A percentile compares a stretch with the other conserved stretches of the same genome.
These are phyloP conservation scores for Elsinoe necatrix DNA, from an alignment of 2,329 filamentous ascomycete species.

Conservation along the genomic window DNA sequence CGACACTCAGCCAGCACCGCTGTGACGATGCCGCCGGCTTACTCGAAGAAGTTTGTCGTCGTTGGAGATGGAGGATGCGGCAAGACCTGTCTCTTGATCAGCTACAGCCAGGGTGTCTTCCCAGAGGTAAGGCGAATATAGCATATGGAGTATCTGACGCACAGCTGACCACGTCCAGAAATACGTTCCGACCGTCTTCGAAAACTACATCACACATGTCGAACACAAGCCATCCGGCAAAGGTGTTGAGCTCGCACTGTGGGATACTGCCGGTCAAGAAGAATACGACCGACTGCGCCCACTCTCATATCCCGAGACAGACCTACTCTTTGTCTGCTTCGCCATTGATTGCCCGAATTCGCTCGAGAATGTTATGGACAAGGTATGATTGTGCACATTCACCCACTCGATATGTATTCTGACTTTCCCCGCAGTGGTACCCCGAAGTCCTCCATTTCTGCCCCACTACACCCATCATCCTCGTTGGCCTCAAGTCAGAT, in stretches of 20 bases:
- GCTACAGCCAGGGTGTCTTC: constrained; percentile 97
- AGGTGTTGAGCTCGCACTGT: constrained; percentile 90
- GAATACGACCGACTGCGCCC: constrained; percentile 95
- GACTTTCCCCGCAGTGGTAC: constrained; percentile 68
- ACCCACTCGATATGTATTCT: background rate
- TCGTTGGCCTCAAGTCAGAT: constrained; percentile 94
- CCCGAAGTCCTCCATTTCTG: constrained; percentile 98
- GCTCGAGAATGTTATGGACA: constrained; percentile 96
- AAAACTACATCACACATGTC: constrained; percentile 99
- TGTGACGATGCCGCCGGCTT: constrained; percentile 81
- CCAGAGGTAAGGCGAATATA: constrained; percentile 67
- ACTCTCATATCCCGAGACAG: constrained; percentile 94
- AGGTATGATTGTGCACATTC: constrained; percentile 51
- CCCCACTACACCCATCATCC: constrained; percentile 89
- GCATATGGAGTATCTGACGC: background rate
- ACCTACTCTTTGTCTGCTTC: constrained; percentile 97
- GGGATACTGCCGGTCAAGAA: constrained; percentile 98
- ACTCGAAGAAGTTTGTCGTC: constrained; percentile 98
- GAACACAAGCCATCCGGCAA: constrained; percentile 81
- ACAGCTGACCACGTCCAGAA: constrained; percentile 52
- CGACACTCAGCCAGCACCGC: constrained; percentile 72
- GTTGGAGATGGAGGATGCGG: constrained; percentile 97
- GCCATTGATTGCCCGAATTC: constrained; percentile 98
- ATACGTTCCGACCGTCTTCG: constrained; percentile 99
- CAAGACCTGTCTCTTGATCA: constrained; percentile 97